Evolutionary conservation across 2,329 filamentous ascomycete species (phyloP).

Genomic region (Teratosphaeria pseudoeucalypti): DNA sequence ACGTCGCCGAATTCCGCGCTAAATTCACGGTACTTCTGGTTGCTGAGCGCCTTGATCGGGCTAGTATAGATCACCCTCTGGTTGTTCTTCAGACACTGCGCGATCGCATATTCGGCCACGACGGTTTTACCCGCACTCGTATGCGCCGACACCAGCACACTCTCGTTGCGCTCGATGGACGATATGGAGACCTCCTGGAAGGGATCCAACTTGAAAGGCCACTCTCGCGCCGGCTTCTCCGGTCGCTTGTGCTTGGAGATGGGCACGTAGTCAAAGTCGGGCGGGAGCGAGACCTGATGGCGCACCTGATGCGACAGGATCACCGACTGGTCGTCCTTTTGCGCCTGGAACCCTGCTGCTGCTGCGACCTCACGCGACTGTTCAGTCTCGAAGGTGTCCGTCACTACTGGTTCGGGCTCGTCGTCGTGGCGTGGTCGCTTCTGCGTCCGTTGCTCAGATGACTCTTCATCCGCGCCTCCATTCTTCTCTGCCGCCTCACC

Average conservation of each 20-base stretch:
- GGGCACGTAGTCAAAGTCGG: slow-evolving; percentile 66
- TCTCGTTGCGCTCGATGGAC: slow-evolving; percentile 92
- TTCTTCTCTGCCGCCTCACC: slow-evolving; percentile 4
- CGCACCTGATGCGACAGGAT: slow-evolving; percentile 94
- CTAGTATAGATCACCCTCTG: slow-evolving; percentile 98
- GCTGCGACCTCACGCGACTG: slow-evolving; percentile 83
- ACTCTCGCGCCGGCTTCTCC: slow-evolving; percentile 70
- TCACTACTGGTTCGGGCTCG: slow-evolving; percentile 70
- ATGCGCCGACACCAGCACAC: slow-evolving; percentile 91
- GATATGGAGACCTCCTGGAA: slow-evolving; percentile 93
- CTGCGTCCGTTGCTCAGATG: slow-evolving; percentile 37
- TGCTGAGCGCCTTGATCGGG: slow-evolving; percentile 96
- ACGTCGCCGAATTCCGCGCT: slow-evolving; percentile 92
- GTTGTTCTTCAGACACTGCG: slow-evolving; percentile 92
- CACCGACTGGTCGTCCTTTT: slow-evolving; percentile 58
- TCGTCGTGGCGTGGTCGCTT: slow-evolving; percentile 57
- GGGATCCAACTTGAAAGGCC: slow-evolving; percentile 86
- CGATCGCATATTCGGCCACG: slow-evolving; percentile 95
- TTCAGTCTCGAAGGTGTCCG: slow-evolving; percentile 90
- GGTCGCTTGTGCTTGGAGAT: slow-evolving; percentile 90
- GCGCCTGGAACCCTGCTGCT: slow-evolving; percentile 56
- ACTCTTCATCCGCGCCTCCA: slow-evolving; percentile 4
- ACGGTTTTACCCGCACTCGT: slow-evolving; percentile 98
- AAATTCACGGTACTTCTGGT: slow-evolving; percentile 98
- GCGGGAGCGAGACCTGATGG: slow-evolving; percentile 91